These are phyloP conservation scores for Escovopsis weberi DNA, from an alignment of 2,329 filamentous ascomycete species.

Conservation along the genomic window DNA sequence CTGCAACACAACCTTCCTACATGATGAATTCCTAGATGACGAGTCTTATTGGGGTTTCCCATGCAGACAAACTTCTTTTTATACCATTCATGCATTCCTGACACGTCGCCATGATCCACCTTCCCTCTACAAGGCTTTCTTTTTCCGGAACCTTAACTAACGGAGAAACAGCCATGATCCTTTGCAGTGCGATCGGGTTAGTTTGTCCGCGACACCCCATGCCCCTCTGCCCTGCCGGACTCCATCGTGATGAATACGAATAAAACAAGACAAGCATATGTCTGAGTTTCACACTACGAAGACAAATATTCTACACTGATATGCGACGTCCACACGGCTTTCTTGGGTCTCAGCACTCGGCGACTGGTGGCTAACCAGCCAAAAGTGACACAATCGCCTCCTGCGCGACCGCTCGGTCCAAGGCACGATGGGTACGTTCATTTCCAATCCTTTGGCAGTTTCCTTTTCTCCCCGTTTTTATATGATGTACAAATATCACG, in stretches of 20 bases:
- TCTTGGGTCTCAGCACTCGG: constrained; percentile 5
- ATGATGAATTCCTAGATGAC: constrained; percentile 48
- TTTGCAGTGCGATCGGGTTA: constrained; percentile 6
- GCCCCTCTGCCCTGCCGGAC: constrained; percentile 6
- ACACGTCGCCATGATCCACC: constrained; percentile 9
- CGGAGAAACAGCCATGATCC: background rate
- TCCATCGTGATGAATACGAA: constrained; percentile 65
- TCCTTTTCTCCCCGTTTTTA: constrained; percentile 4
- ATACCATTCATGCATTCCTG: constrained; percentile 61
- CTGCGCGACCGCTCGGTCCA: background rate
- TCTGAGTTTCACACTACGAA: constrained; percentile 53
- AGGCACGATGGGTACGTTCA: constrained; percentile 15
- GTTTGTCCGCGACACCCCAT: constrained; percentile 7
- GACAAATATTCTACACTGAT: constrained; percentile 24
- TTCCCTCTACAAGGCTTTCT: constrained; percentile 1
- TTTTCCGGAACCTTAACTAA: constrained; percentile 9
- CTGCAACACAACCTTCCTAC: constrained; percentile 1
- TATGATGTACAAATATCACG: constrained; percentile 32
- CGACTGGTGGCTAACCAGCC: constrained; percentile 12
- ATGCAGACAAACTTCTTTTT: constrained; percentile 53
- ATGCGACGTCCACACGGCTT: constrained; percentile 9
- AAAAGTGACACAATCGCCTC: background rate
- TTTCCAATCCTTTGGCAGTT: background rate
- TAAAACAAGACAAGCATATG: constrained; percentile 90
- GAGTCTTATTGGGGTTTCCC: constrained; percentile 63